Base-by-base conservation (phyloP, 2,329 filamentous ascomycete genomes). In the Scedosporium boydii region DNA sequence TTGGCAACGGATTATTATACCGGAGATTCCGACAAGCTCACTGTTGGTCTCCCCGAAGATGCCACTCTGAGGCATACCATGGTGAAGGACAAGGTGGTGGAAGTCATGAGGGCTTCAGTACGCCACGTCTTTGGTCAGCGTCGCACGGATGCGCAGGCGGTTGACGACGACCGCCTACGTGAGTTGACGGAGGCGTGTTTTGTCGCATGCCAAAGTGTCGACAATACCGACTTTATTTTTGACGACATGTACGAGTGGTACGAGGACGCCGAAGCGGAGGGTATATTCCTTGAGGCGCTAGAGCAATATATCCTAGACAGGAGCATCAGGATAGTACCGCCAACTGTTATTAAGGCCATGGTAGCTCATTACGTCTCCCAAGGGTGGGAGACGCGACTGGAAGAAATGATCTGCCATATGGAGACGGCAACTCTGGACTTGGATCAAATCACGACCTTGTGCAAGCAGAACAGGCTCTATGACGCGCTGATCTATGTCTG, bases 401-500 rank as follows among this genome's bases (percentile, higher is more conserved):
- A 99, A 75, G 93, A 98, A 74, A 89, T 98, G 73, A 89, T 99
- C 38, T 98, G 93, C 72, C 88, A 93, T 66, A 88, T 99, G 76
- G 89, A 96, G 69, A 96, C 93, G 1, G 80, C 85, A 14, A 96
- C 92, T 0, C 87, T 99, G 71, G 96, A 99, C 71, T 87, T 99
- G 67, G 93, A 99, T 71, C 91, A 98, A 73, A 86, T 96, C 63
- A 97, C 93, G 0, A 83, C 84, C 12, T 80, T 99, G 26, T 99
- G 95, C 80, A 96, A 95, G 73, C 88, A 93, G 71, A 87, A 98
- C 72, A 86, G 89, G 66, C 82, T 99, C 3, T 99, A 97, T 70
- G 96, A 99, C 74, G 96, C 95, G 2, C 83, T 97, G 63, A 92
- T 96, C 53, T 97, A 98, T 72, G 90, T 99, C 62, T 99, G 95